phyloP scores from a whole-genome alignment of 179 eudicot species.

The Actinidia polygama region DNA sequence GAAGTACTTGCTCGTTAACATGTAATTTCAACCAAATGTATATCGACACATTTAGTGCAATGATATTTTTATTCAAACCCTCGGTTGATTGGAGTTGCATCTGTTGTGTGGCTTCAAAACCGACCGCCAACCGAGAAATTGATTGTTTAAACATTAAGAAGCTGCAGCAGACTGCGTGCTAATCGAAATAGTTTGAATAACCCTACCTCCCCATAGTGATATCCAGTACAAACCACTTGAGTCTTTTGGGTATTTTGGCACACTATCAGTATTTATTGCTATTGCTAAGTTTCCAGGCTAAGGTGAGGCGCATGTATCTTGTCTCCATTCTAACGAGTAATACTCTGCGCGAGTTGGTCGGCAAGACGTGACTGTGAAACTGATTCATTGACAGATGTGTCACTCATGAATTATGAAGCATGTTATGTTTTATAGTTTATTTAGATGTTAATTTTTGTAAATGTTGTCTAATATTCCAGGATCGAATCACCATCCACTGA shows the following conservation, averaged over 20 bases:
- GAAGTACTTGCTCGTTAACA: too few relatives aligned
- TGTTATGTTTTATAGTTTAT: too few relatives aligned
- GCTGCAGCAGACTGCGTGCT: neutral
- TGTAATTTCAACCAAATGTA: too few relatives aligned
- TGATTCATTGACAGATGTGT: too few relatives aligned
- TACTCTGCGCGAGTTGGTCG: neutral
- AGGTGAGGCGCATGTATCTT: neutral
- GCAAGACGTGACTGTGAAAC: too few relatives aligned
- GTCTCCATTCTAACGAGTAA: neutral
- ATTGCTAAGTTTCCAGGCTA: neutral
- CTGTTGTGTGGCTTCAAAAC: neutral
- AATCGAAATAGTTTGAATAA: neutral
- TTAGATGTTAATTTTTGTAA: too few relatives aligned
- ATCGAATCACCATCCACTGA: too few relatives aligned
- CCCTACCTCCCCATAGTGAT: neutral
- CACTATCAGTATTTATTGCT: neutral
- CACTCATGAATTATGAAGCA: too few relatives aligned
- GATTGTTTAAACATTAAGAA: neutral
- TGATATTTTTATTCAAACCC: too few relatives aligned
- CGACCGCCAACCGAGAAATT: neutral
- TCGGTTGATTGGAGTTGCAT: too few relatives aligned
- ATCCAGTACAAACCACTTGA: neutral
- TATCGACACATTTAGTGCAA: too few relatives aligned
- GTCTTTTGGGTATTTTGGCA: neutral
- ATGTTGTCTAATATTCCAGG: too few relatives aligned